Base-by-base conservation (phyloP, 441 rosid genomes). In the Pelargonium cotyledonis region DNA sequence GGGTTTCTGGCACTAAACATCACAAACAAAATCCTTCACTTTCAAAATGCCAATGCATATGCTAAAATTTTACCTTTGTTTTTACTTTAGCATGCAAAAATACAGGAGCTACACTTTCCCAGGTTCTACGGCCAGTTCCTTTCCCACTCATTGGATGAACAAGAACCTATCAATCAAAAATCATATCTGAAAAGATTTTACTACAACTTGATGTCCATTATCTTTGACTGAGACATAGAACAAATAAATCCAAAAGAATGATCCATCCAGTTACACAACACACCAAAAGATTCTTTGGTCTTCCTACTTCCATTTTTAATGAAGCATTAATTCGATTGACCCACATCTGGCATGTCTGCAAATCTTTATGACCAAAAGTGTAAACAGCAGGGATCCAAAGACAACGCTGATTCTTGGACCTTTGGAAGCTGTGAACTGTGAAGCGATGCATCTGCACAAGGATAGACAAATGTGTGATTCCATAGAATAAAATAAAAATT, bases 231-330 rank as follows among this genome's bases (percentile, higher is more conserved):
- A 61, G 23, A 19, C 16, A 58, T 18, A 18, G 64, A 38, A 68
- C 35, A 75, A 35, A 47, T 57, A 64, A 35, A 75, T 65, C 29
- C 16, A 66, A n/a, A 66, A 67, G 66, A 19, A 68, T 44, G 65
- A 70, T 57, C 8, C 31, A 23, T 74, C 38, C 68, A 60, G 71
- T 16, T 40, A 75, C 5, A 68, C 69, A 65, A 79, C 77, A 62
- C 78, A 91, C 98, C 89, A 94, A 75, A 74, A 94, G 93, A 75
- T 80, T 86, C 79, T 88, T 88, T 0, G 98, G 98, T 76, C 98
- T 87, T 69, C 73, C 87, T 3, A 75, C 67, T 72, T 88, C 81
- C 68, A 77, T 69, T 61, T 81, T 80, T 69, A 89, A 75, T 67
- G 74, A 75, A 75, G 78, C 84, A 65, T 80, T 81, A 69, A 91